Base-by-base conservation (phyloP, 164 flowering plant species). In the Buxus sempervirens region DNA sequence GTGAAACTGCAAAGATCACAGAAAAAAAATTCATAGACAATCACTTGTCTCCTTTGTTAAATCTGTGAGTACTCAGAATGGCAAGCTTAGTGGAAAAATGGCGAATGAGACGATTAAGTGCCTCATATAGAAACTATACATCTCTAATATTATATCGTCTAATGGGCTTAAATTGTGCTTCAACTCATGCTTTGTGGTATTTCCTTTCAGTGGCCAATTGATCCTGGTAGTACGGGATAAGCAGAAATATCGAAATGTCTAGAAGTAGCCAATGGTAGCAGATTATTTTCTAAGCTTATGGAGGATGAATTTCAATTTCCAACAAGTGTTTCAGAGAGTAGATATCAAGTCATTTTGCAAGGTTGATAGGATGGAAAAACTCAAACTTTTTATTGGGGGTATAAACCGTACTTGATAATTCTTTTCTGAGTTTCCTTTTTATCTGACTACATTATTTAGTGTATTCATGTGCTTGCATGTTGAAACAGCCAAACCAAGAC, bases 1-100 rank as follows among this genome's bases (percentile, higher is more conserved):
- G 63, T 86, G 91, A 76, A 91, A 90, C 98, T 91, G 87, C 80
- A 74, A 69, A 70, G 27, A 55, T 26, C n/a, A n/a, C 24, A 21
- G 25, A 57, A 12, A 8, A 54, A 18, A 18, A 45, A 5, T 54
- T 54, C 16, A 62, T 54, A 61, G 51, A 45, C 18, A 45, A 10
- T 6, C 14, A 1, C 12, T 45, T 32, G 38, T 32, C 38, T 45
- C 51, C 12, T 45, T 45, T 45, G 12, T 15, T 45, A 15, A 45
- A 45, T 10, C 54, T 45, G 28, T 24, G 45, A 12, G 38, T 3
- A 32, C 38, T n/a, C n/a, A 45, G 54, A 24, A 22, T n/a, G 42
- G 21, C 13, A 48, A 42, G 45, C 65, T 16, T 25, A 13, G 27
- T 26, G n/a, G 20, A 51, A 62, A 62, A 23, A 18, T 19, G 54